These are phyloP conservation scores for Hypoxylon sp. DNA, from an alignment of 2,329 filamentous ascomycete genomes.

Conservation along the genomic window DNA sequence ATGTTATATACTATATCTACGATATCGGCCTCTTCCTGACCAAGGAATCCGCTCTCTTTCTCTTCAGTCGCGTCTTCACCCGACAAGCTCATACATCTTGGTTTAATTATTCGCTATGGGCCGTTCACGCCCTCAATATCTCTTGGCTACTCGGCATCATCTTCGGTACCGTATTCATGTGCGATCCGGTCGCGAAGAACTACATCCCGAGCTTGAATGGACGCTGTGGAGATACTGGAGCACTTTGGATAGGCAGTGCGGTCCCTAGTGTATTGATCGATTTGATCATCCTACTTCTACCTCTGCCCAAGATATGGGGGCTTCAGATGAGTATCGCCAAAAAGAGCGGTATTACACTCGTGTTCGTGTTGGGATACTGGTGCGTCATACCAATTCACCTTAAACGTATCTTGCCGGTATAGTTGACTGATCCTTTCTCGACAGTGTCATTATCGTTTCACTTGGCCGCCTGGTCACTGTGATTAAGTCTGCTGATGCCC, in stretches of 20 bases:
- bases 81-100: too few relatives aligned
- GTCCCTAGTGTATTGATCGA: slow-evolving; percentile 43
- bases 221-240: neutral
- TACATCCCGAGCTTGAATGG: slow-evolving; percentile 22
- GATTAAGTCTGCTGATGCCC: slow-evolving; percentile 16
- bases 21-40: too few relatives aligned
- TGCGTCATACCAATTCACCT: too few relatives aligned
- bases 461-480: slow-evolving; percentile 37
- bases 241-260: slow-evolving; percentile 22
- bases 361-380: slow-evolving; percentile 42
- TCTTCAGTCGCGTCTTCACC: too few relatives aligned
- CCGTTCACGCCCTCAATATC: slow-evolving; percentile 25
- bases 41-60: too few relatives aligned
- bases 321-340: slow-evolving; percentile 30
- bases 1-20: too few relatives aligned
- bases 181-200: slow-evolving; percentile 26
- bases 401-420: too few relatives aligned
- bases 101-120: too few relatives aligned
- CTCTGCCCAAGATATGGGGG: slow-evolving; percentile 39
- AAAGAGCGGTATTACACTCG: slow-evolving; percentile 31
- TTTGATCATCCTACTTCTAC: slow-evolving; percentile 40
- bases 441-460: slow-evolving; percentile 38
- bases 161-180: slow-evolving; percentile 40
- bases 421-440: too few relatives aligned
- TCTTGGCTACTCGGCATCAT: slow-evolving; percentile 40